Percentiles rank a stretch among this genome's conserved stretches.
Evolutionary conservation across 1,284 basidiomycete species (phyloP).

Genomic region (Microbotryum scabiosae): DNA sequence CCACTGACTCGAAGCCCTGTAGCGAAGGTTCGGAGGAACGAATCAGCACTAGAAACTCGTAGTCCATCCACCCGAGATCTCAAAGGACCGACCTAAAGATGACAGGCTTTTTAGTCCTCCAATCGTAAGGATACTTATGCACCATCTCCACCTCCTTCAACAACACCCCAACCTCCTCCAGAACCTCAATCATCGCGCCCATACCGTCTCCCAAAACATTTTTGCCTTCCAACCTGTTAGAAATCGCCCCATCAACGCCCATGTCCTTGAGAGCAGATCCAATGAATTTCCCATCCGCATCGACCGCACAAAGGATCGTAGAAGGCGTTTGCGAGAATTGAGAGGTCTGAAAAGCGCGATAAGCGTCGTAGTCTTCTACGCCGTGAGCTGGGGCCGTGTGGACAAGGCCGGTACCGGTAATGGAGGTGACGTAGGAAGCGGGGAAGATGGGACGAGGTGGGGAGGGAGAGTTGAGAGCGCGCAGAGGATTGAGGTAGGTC

Average conservation of each 20-base stretch:
- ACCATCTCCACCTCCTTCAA: conserved; percentile 62
- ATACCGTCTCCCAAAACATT: conserved; percentile 66
- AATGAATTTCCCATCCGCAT: conserved; percentile 68
- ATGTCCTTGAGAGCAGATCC: conserved; percentile 49
- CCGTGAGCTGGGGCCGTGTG: conserved; percentile 95
- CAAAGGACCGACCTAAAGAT: conserved; percentile 62
- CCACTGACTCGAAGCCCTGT: conserved; percentile 94
- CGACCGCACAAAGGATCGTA: conserved; percentile 61
- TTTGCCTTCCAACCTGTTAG: conserved; percentile 54
- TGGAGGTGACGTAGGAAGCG: conserved; percentile 65
- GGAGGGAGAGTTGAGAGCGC: conserved; percentile 41
- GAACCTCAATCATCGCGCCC: conserved; percentile 55
- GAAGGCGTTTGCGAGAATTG: conserved; percentile 42
- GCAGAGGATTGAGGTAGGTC: conserved; percentile 62
- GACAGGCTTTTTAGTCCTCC: conserved; percentile 89
- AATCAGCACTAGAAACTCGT: neutral
- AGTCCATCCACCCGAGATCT: neutral
- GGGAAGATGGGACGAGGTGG: conserved; percentile 45
- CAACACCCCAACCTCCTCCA: conserved; percentile 52
- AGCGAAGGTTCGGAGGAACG: neutral
- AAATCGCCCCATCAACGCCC: conserved; percentile 36
- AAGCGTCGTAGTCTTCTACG: conserved; percentile 78
- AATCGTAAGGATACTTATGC: conserved; percentile 94
- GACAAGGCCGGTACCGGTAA: conserved; percentile 91
- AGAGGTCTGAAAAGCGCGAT: conserved; percentile 42